Evolutionary conservation across 768 basidiomycete genomes (phyloP).

Genomic region (Pleurotus cornucopiae): DNA sequence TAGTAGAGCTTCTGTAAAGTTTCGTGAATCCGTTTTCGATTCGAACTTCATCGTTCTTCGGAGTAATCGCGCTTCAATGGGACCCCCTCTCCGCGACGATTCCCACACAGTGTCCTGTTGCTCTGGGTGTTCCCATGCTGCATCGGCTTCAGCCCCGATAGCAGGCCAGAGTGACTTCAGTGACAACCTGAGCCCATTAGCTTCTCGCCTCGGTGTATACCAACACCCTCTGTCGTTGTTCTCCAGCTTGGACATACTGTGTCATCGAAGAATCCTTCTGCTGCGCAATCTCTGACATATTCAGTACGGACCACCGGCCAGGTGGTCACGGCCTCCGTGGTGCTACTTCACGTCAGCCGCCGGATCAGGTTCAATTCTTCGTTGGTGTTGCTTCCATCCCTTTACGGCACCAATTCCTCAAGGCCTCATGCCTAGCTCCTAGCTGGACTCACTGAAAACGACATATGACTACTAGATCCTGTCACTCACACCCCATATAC

Average conservation of each 20-base stretch:
- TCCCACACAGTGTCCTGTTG: background rate
- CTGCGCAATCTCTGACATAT: background rate
- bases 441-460: too few species aligned
- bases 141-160: too few species aligned
- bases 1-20: background rate
- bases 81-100: background rate
- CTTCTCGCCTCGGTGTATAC: too few species aligned
- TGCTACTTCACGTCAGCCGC: background rate
- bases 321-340: background rate
- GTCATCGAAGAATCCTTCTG: background rate
- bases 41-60: background rate
- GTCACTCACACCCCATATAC: too few species aligned
- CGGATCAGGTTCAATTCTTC: background rate
- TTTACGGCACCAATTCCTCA: background rate
- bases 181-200: too few species aligned
- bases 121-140: too few species aligned
- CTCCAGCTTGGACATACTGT: too few species aligned
- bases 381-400: background rate
- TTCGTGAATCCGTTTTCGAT: background rate
- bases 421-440: background rate
- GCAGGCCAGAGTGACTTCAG: too few species aligned
- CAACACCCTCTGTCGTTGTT: too few species aligned
- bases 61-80: background rate
- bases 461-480: too few species aligned
- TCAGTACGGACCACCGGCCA: background rate